A percentile compares a stretch with the other conserved stretches of the same genome.
These are phyloP conservation scores for Pseudogymnoascus sp. DNA, from an alignment of 2,329 filamentous ascomycete species.

Conservation along the genomic window DNA sequence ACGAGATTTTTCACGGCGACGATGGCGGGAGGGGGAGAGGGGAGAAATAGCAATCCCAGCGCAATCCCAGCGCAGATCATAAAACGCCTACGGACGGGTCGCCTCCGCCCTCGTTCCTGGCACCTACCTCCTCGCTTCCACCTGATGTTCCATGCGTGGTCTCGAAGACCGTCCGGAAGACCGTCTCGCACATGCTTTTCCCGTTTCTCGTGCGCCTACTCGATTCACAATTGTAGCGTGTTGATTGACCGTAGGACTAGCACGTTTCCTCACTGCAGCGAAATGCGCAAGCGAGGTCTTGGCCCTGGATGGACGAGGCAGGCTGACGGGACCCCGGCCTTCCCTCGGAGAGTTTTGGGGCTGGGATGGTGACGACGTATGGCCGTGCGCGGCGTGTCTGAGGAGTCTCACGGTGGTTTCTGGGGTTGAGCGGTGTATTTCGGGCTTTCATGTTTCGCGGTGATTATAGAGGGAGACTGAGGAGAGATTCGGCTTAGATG, in stretches of 20 bases:
- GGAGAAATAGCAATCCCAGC: not conserved
- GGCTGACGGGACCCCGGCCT: not conserved
- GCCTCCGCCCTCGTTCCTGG: not conserved
- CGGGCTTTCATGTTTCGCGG: not conserved
- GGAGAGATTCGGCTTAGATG: not conserved
- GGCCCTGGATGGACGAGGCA: not conserved
- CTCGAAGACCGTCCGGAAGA: not conserved
- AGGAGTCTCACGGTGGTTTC: not conserved
- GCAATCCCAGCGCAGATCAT: not conserved
- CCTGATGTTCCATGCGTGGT: not conserved
- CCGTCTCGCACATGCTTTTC: not conserved
- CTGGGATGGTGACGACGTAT: not conserved
- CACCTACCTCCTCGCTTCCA: not conserved
- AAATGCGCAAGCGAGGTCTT: not conserved
- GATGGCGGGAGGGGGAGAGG: not conserved
- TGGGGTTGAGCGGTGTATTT: not conserved
- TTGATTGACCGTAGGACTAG: not conserved
- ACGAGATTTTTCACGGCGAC: not conserved
- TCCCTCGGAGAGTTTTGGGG: not conserved
- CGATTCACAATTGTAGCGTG: constrained; percentile 4
- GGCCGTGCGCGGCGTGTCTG: not conserved
- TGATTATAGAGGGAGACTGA: not conserved
- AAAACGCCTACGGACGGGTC: not conserved
- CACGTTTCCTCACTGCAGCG: not conserved
- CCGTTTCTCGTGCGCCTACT: not conserved